Conservation (phyloP, 345 rosid genomes). For the Hevea brasiliensis region DNA sequence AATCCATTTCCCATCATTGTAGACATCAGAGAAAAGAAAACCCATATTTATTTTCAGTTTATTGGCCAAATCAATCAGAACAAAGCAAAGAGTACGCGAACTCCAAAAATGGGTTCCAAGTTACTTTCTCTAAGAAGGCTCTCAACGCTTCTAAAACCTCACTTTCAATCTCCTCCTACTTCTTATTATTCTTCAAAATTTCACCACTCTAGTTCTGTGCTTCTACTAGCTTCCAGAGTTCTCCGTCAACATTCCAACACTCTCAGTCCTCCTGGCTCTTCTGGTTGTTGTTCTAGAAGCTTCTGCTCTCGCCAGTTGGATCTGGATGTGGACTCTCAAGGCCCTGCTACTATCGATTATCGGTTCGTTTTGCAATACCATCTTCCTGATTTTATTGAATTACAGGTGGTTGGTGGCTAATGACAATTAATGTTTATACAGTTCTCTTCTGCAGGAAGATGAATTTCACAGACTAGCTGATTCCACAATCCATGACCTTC, state of each 20-base stretch:
- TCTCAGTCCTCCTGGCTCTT: background rate
- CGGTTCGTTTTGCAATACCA: conserved; percentile 26
- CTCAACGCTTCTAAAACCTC: background rate
- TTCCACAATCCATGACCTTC: conserved; percentile 66
- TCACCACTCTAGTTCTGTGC: background rate
- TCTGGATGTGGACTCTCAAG: conserved; percentile 30
- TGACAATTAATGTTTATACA: conserved; percentile 43
- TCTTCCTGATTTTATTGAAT: background rate
- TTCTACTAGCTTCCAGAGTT: background rate
- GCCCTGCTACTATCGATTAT: conserved; percentile 56
- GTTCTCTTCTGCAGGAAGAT: conserved; percentile 76
- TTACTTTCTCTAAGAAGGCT: conserved; percentile 6
- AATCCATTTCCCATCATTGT: no score
- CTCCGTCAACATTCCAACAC: background rate
- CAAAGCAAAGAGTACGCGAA: no score
- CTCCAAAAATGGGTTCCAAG: conserved; percentile 6
- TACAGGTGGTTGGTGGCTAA: background rate
- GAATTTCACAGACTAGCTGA: conserved; percentile 82
- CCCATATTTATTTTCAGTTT: no score
- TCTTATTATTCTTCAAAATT: background rate
- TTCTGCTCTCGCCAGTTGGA: conserved; percentile 45
- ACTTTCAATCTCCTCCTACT: background rate
- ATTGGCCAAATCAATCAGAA: no score
- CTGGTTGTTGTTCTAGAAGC: conserved; percentile 32
- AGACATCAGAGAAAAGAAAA: no score